phyloP scores from a whole-genome alignment of 805 yeast species.

The Schwanniomyces pseudopolymorphus region DNA sequence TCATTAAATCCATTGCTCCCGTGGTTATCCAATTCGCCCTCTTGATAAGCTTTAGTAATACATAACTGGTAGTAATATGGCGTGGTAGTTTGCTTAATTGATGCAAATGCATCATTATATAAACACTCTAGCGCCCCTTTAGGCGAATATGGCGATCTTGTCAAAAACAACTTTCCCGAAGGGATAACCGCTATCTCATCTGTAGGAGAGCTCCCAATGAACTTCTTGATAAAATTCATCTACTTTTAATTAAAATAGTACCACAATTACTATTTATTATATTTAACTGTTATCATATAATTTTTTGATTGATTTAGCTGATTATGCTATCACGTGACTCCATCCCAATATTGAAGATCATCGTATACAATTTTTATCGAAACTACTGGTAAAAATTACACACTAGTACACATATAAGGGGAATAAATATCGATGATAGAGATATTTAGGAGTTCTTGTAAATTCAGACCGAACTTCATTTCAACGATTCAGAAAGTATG shows the following conservation, averaged over 20 bases:
- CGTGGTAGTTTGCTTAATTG: slow-evolving; percentile 65
- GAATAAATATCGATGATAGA: background rate
- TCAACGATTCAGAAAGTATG: background rate
- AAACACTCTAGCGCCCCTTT: slow-evolving; percentile 84
- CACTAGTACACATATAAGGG: background rate
- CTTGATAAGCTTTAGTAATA: slow-evolving; percentile 66
- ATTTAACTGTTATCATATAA: background rate
- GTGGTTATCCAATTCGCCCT: slow-evolving; percentile 57
- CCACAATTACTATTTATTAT: background rate
- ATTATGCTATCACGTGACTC: background rate
- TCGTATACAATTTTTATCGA: background rate
- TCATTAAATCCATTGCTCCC: slow-evolving; percentile 40
- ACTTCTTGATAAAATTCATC: slow-evolving; percentile 74
- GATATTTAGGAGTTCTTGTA: background rate
- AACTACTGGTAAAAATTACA: background rate
- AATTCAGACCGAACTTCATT: background rate
- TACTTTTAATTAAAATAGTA: background rate
- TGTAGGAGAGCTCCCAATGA: slow-evolving; percentile 55
- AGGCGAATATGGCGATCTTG: slow-evolving; percentile 77
- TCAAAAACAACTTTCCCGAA: slow-evolving; percentile 73
- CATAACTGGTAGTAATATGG: slow-evolving; percentile 70
- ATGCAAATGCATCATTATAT: slow-evolving; percentile 75
- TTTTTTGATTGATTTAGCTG: background rate
- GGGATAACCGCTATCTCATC: slow-evolving; percentile 70
- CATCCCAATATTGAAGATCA: background rate